These are phyloP conservation scores for Beta corolliflora DNA, from an alignment of 179 eudicot genomes.

Conservation along the genomic window DNA sequence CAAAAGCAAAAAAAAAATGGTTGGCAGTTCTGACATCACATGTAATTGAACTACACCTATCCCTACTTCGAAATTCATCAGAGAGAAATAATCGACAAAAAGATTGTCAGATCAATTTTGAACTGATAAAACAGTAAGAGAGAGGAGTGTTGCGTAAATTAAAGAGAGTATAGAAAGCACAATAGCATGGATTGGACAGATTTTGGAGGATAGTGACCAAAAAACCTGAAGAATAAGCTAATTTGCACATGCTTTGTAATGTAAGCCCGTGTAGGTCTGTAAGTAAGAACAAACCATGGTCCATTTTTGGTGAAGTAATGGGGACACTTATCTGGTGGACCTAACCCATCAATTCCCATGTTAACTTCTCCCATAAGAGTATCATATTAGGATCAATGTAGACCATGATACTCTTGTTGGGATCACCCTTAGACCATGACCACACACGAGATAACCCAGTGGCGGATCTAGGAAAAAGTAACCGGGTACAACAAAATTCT, in stretches of 20 bases:
- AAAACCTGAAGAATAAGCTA: background rate
- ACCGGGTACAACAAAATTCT: too few relatives aligned
- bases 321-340: background rate
- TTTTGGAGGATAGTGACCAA: constrained; percentile 2
- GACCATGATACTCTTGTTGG: background rate
- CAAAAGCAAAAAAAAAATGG: background rate
- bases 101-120: background rate
- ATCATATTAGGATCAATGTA: background rate
- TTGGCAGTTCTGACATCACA: background rate
- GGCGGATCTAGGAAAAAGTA: too few relatives aligned
- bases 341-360: constrained; percentile 2
- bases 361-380: background rate
- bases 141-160: background rate
- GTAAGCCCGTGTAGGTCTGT: background rate
- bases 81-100: background rate
- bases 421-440: background rate
- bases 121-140: background rate
- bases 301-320: background rate
- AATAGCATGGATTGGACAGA: constrained; percentile 5
- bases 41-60: background rate
- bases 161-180: background rate
- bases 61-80: background rate
- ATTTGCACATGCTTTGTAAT: constrained; percentile 16
- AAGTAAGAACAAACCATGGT: background rate
- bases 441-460: too few relatives aligned